phyloP scores from a whole-genome alignment of 2,329 filamentous ascomycete genomes.

The Apiospora koreana region DNA sequence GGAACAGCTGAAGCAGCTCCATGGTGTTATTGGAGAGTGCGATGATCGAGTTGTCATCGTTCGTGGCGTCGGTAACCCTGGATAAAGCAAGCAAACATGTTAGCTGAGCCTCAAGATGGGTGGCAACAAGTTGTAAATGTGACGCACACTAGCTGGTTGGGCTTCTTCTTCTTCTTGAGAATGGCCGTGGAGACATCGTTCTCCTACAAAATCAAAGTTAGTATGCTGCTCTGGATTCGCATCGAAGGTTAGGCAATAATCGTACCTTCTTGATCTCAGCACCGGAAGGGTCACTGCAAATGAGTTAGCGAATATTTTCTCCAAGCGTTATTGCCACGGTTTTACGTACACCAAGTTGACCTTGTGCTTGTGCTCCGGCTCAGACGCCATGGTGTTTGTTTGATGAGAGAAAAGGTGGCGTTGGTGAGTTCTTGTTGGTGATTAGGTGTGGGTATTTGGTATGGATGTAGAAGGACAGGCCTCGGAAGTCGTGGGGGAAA shows the following conservation, averaged over 20 bases:
- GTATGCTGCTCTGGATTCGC: constrained; percentile 27
- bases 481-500: constrained; percentile 3
- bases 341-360: constrained; percentile 74
- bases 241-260: constrained; percentile 27
- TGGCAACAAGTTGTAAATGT: constrained; percentile 18
- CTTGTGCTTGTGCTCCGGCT: constrained; percentile 78
- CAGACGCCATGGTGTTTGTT: constrained; percentile 61
- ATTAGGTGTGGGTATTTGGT: background rate
- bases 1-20: constrained; percentile 97
- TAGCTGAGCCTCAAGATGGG: constrained; percentile 20
- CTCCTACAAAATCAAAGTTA: constrained; percentile 52
- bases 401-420: background rate
- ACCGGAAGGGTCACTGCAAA: constrained; percentile 79
- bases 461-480: background rate
- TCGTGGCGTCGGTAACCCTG: constrained; percentile 96
- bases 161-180: constrained; percentile 99
- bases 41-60: constrained; percentile 99
- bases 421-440: background rate
- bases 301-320: constrained; percentile 1
- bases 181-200: constrained; percentile 95
- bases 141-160: constrained; percentile 92
- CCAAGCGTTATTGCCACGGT: background rate
- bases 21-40: constrained; percentile 98
- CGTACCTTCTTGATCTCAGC: constrained; percentile 82
- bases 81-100: constrained; percentile 15